These are phyloP conservation scores for Tulasnella sp. DNA, from an alignment of 768 basidiomycete species.

Conservation along the genomic window DNA sequence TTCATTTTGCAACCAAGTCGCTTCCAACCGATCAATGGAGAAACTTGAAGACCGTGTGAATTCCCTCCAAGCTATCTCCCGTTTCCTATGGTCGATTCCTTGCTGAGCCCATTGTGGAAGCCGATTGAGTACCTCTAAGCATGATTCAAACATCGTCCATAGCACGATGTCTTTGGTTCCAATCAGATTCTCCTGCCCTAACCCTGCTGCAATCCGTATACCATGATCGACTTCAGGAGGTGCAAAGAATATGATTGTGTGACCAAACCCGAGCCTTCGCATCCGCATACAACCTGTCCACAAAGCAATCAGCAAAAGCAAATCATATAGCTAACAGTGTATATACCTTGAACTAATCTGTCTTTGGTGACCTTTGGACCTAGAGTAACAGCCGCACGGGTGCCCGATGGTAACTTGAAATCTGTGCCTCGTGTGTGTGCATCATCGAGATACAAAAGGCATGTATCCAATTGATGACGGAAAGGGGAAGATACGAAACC, in stretches of 20 bases:
- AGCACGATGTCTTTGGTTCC: too few species aligned
- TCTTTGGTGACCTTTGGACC: conserved; percentile 43
- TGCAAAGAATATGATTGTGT: conserved; percentile 38
- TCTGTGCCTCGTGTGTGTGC: conserved; percentile 43
- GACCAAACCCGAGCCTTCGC: conserved; percentile 36
- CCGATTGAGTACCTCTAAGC: too few species aligned
- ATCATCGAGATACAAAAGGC: conserved; percentile 41
- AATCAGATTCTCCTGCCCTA: too few species aligned
- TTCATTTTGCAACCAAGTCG: conserved; percentile 34
- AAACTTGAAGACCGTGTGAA: too few species aligned
- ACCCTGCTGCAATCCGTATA: too few species aligned
- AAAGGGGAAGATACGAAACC: conserved; percentile 30
- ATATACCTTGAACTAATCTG: conserved; percentile 37
- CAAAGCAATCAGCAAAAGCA: too few species aligned
- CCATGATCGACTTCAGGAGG: conserved; percentile 31
- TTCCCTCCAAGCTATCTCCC: too few species aligned
- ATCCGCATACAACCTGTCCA: conserved; percentile 42
- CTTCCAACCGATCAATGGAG: too few species aligned
- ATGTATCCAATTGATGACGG: conserved; percentile 27
- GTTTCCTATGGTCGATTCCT: too few species aligned
- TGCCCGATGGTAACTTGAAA: conserved; percentile 33
- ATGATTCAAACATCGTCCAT: too few species aligned
- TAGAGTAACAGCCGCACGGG: conserved; percentile 36
- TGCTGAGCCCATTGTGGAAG: too few species aligned
- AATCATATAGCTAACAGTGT: neutral